Conservation (phyloP, 495 filamentous ascomycete species). For the Hypoxylon subgilvum region DNA sequence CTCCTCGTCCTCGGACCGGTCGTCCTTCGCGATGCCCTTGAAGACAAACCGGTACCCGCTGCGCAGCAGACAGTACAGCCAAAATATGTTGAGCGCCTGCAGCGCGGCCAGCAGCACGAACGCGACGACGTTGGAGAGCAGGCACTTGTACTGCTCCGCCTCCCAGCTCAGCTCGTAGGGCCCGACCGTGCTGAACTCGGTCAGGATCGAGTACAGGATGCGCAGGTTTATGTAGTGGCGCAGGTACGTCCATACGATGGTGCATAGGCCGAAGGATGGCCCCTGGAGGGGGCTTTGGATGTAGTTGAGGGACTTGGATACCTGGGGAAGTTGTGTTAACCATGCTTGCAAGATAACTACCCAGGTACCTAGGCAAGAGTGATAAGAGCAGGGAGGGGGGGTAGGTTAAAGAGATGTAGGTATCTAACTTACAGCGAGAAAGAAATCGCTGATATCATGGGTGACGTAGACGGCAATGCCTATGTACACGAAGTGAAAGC, state of each 20-base stretch:
- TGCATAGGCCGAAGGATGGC: constrained; percentile 83
- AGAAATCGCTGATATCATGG: constrained; percentile 93
- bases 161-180: constrained; percentile 85
- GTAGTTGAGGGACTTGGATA: constrained; percentile 92
- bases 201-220: constrained; percentile 82
- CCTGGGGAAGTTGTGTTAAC: constrained; percentile 54
- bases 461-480: constrained; percentile 95
- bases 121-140: constrained; percentile 72
- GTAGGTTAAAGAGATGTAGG: too few species aligned
- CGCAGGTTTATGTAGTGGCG: constrained; percentile 88
- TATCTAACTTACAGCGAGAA: constrained; percentile 77
- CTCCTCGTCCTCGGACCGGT: constrained; percentile 54
- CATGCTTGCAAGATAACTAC: too few species aligned
- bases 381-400: too few species aligned
- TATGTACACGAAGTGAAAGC: constrained; percentile 97
- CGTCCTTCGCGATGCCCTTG: constrained; percentile 55
- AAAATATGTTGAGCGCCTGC: constrained; percentile 83
- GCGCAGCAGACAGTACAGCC: constrained; percentile 78
- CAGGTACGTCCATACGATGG: constrained; percentile 84
- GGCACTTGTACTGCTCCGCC: constrained; percentile 79
- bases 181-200: constrained; percentile 84
- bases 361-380: too few species aligned
- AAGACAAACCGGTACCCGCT: constrained; percentile 64
- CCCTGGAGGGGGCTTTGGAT: constrained; percentile 72
- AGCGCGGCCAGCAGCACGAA: constrained; percentile 70